Percentiles rank a stretch among this genome's conserved stretches.
phyloP scores from a whole-genome alignment of 768 basidiomycete genomes.

The Rhodotorula babjevae region DNA sequence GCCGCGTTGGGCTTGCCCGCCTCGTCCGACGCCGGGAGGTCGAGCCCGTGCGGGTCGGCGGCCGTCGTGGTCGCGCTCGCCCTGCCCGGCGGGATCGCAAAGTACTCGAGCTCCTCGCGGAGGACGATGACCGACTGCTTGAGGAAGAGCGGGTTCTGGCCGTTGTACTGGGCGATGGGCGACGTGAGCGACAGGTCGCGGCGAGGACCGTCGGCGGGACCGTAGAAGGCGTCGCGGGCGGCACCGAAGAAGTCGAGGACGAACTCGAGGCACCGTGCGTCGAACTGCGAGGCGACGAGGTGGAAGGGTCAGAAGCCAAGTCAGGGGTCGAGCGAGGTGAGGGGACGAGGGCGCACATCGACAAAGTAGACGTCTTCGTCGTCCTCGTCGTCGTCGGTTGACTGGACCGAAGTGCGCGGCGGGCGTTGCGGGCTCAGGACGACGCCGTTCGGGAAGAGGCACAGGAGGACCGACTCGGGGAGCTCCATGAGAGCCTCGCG shows the following conservation, averaged over 20 bases:
- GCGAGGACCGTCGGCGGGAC: conserved; percentile 49
- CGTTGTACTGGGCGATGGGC: conserved; percentile 45
- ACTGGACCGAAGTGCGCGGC: conserved; percentile 50
- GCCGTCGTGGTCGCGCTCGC: no score
- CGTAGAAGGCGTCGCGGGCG: conserved; percentile 88
- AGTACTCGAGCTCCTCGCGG: conserved; percentile 96
- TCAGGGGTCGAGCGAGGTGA: not conserved
- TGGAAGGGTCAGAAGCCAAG: not conserved
- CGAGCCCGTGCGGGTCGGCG: conserved; percentile 8
- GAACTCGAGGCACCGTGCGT: conserved; percentile 91
- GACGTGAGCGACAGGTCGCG: conserved; percentile 33
- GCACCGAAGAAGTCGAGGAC: conserved; percentile 86
- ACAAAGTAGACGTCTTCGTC: conserved; percentile 90
- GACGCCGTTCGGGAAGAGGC: conserved; percentile 93
- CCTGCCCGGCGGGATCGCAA: conserved; percentile 78
- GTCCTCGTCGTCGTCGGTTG: conserved; percentile 55
- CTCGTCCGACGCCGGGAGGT: conserved; percentile 58
- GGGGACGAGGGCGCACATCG: conserved; percentile 63
- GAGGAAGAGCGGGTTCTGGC: conserved; percentile 81
- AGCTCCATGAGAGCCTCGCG: conserved; percentile 97
- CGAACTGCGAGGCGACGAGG: conserved; percentile 60
- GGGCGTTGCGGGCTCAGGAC: conserved; percentile 72
- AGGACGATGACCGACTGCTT: conserved; percentile 99
- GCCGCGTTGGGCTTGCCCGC: conserved; percentile 73
- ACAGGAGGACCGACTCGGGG: conserved; percentile 91